These are phyloP conservation scores for Salix dunnii DNA, from an alignment of 345 rosid genomes.

Conservation along the genomic window DNA sequence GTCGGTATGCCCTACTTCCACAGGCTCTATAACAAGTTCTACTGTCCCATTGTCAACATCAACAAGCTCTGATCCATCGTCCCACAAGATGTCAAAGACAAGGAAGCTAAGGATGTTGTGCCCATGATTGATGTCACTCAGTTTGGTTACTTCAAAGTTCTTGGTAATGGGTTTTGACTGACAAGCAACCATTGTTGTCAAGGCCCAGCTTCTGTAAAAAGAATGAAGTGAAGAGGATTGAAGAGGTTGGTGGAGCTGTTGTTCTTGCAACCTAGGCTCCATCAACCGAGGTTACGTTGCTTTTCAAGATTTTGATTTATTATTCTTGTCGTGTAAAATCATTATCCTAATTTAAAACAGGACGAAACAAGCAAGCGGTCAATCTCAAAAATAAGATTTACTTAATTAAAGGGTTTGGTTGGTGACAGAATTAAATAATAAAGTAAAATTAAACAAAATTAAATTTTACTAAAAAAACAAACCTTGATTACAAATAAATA, in stretches of 20 bases:
- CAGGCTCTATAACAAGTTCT: constrained; percentile 22
- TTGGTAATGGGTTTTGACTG: constrained; percentile 26
- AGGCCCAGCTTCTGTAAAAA: constrained; percentile 23
- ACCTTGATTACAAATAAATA: too few relatives aligned
- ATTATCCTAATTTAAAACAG: too few relatives aligned
- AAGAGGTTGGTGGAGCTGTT: constrained; percentile 29
- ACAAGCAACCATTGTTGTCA: constrained; percentile 29
- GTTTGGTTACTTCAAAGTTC: constrained; percentile 27
- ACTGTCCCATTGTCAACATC: constrained; percentile 28
- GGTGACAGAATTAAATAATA: too few relatives aligned
- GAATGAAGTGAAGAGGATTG: constrained; percentile 27
- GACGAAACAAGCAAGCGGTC: too few relatives aligned
- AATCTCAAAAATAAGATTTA: too few relatives aligned
- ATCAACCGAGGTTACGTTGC: not conserved
- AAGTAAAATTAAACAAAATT: too few relatives aligned
- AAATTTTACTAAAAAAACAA: too few relatives aligned
- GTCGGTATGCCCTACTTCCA: constrained; percentile 30
- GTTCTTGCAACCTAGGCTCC: constrained; percentile 18
- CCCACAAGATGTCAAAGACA: constrained; percentile 23
- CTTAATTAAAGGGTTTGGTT: too few relatives aligned
- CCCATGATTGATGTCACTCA: constrained; percentile 29
- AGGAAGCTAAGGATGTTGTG: constrained; percentile 10
- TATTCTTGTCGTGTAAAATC: too few relatives aligned
- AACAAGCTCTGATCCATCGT: constrained; percentile 32
- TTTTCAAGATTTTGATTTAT: not conserved